Percentiles rank a stretch among this genome's conserved stretches.
Evolutionary conservation across 1,284 basidiomycete species (phyloP).

Genomic region (Ceratobasidium sp.): DNA sequence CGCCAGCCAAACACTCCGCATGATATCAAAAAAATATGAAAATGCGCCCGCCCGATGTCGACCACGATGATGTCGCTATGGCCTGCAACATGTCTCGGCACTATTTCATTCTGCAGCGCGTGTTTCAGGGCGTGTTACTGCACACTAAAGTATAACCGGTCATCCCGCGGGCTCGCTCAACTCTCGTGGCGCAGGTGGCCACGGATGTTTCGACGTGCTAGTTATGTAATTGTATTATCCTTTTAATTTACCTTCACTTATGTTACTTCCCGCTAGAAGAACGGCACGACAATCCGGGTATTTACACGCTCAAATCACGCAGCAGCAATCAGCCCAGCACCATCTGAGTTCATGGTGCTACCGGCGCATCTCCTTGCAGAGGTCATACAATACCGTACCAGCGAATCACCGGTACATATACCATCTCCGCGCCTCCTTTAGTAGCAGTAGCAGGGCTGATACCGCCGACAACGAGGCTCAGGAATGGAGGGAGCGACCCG

Average conservation of each 20-base stretch:
- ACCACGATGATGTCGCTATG: conserved; percentile 4
- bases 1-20: not conserved
- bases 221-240: not conserved
- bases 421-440: not conserved
- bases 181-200: conserved; percentile 16
- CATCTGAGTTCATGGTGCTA: not conserved
- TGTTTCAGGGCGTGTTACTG: not conserved
- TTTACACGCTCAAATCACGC: not conserved
- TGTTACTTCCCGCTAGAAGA: not conserved
- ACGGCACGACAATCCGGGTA: not conserved
- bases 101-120: not conserved
- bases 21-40: conserved; percentile 25
- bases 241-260: not conserved
- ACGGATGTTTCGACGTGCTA: not conserved
- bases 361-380: not conserved
- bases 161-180: not conserved
- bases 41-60: not conserved
- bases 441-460: not conserved
- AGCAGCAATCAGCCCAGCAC: not conserved
- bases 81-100: conserved; percentile 3
- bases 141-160: not conserved
- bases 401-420: not conserved
- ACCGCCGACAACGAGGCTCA: not conserved
- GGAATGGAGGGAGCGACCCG: not conserved
- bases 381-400: not conserved